Percentiles rank a stretch among this genome's conserved stretches.
phyloP scores from a whole-genome alignment of 805 yeast genomes.

The Wickerhamomyces chaumierensis region DNA sequence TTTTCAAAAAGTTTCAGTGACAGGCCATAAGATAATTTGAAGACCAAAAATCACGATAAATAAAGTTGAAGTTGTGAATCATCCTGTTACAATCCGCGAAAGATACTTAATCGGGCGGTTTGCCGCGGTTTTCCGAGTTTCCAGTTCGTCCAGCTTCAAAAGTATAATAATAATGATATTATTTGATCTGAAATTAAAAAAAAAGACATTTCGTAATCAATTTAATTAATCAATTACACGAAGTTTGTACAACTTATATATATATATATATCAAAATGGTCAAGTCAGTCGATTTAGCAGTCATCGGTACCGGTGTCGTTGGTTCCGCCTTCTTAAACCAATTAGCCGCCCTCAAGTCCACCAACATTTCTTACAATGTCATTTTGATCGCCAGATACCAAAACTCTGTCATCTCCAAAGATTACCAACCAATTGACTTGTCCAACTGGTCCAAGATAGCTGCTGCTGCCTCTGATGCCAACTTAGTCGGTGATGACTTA shows the following conservation, averaged over 20 bases:
- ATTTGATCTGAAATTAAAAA: too few relatives aligned
- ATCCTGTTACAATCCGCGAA: too few relatives aligned
- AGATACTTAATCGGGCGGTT: too few relatives aligned
- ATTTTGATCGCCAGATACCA: constrained; percentile 69
- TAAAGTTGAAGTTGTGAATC: too few relatives aligned
- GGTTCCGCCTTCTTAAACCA: constrained; percentile 88
- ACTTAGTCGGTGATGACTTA: constrained; percentile 47
- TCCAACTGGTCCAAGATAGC: constrained; percentile 43
- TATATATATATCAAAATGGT: constrained; percentile 23
- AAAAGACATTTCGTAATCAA: too few relatives aligned
- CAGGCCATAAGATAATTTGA: too few relatives aligned
- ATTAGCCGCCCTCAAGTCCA: constrained; percentile 45
- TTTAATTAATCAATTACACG: too few relatives aligned
- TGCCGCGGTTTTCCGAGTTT: neutral
- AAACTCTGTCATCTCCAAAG: constrained; percentile 55
- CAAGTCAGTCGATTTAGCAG: constrained; percentile 53
- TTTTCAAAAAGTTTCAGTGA: too few relatives aligned
- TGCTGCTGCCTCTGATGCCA: constrained; percentile 28
- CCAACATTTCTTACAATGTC: constrained; percentile 55
- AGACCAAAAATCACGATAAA: too few relatives aligned
- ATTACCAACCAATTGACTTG: constrained; percentile 63
- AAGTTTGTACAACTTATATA: too few relatives aligned
- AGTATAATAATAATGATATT: too few relatives aligned
- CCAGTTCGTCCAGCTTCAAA: neutral
- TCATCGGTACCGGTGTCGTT: constrained; percentile 87